Percentiles rank a stretch among this genome's conserved stretches.
These are phyloP conservation scores for Candida pseudoglaebosa DNA, from an alignment of 805 yeast species.

Conservation along the genomic window DNA sequence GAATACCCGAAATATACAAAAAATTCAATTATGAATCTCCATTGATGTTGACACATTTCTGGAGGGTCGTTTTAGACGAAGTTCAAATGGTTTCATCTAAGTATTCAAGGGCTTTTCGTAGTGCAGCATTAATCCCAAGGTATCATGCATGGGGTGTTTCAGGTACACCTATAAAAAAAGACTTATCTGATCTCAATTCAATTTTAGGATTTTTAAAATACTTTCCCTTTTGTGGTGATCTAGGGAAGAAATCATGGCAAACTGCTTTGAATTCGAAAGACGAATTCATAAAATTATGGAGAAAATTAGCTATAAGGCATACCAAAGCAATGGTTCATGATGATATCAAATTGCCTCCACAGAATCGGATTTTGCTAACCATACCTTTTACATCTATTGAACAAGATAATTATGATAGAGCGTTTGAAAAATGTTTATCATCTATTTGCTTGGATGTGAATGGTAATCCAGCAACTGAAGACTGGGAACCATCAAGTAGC, in stretches of 20 bases:
- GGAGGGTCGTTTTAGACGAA: constrained; percentile 89
- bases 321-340: constrained; percentile 77
- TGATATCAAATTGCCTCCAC: constrained; percentile 78
- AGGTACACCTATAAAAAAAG: constrained; percentile 82
- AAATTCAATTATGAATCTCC: constrained; percentile 69
- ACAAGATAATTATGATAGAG: constrained; percentile 71
- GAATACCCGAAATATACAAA: constrained; percentile 17
- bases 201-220: constrained; percentile 63
- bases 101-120: constrained; percentile 70
- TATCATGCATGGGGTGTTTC: constrained; percentile 96
- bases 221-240: constrained; percentile 57
- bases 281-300: constrained; percentile 47
- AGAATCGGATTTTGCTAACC: constrained; percentile 62
- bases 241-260: constrained; percentile 40
- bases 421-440: constrained; percentile 55
- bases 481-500: constrained; percentile 44
- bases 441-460: constrained; percentile 53
- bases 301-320: constrained; percentile 62
- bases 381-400: constrained; percentile 81
- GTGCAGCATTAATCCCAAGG: constrained; percentile 76
- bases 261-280: constrained; percentile 15
- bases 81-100: constrained; percentile 87
- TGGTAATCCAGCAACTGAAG: constrained; percentile 47
- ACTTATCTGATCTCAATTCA: constrained; percentile 65
- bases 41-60: constrained; percentile 73